A percentile compares a stretch with the other conserved stretches of the same genome.
Evolutionary conservation across 1,139 yeast species (phyloP).

Genomic region (Citeromyces siamensis): DNA sequence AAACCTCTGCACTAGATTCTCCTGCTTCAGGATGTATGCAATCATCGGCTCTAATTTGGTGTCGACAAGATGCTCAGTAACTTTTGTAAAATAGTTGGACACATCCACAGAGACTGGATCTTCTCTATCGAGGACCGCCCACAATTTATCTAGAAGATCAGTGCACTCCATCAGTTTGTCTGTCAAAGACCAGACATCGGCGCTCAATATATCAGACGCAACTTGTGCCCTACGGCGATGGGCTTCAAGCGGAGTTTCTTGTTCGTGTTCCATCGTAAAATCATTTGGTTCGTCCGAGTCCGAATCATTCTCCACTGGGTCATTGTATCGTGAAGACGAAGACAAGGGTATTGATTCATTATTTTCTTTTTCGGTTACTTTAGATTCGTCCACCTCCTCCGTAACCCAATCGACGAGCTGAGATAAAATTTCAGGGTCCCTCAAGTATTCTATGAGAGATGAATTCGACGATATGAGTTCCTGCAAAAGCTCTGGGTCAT

Average conservation of each 20-base stretch:
- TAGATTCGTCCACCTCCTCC: conserved; percentile 14
- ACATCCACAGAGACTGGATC: conserved; percentile 60
- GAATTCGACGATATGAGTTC: conserved; percentile 79
- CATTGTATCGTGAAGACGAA: conserved; percentile 2
- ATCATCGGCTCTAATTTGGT: conserved; percentile 84
- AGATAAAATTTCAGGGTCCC: conserved; percentile 59
- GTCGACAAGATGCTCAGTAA: conserved; percentile 84
- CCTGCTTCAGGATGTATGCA: conserved; percentile 53
- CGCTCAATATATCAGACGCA: conserved; percentile 82
- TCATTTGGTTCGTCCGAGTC: conserved; percentile 7
- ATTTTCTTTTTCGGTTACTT: conserved; percentile 1
- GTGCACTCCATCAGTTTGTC: conserved; percentile 80
- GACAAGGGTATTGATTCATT: neutral
- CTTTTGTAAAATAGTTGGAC: conserved; percentile 86
- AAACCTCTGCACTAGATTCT: conserved; percentile 53
- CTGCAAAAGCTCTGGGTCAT: conserved; percentile 78
- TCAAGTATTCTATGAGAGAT: conserved; percentile 64
- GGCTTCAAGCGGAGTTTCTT: conserved; percentile 36
- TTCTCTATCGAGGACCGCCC: conserved; percentile 63
- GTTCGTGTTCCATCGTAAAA: conserved; percentile 13
- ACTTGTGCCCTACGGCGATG: conserved; percentile 67
- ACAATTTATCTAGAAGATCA: conserved; percentile 51
- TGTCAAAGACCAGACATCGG: conserved; percentile 92
- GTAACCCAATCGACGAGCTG: conserved; percentile 60
- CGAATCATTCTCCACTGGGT: conserved; percentile 7